Conservation (phyloP, 1,284 basidiomycete species). For the Papiliotrema terrestris region DNA sequence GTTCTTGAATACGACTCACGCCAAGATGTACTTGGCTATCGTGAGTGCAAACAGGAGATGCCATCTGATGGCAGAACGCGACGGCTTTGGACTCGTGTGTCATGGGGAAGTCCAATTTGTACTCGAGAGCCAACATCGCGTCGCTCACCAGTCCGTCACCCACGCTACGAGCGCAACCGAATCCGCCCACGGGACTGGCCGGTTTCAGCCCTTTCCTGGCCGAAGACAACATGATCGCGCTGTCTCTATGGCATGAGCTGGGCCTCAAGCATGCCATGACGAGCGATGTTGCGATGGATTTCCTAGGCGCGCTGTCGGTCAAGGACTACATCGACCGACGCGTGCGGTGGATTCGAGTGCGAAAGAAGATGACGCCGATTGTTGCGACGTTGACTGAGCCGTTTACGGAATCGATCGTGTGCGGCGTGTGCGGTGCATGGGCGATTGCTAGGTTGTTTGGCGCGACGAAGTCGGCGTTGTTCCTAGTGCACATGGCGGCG, state of each 20-base stretch:
- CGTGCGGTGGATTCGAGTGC: slow-evolving; percentile 88
- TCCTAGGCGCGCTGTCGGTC: slow-evolving; percentile 80
- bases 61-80: slow-evolving; percentile 41
- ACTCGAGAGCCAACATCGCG: slow-evolving; percentile 72
- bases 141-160: slow-evolving; percentile 39
- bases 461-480: slow-evolving; percentile 60
- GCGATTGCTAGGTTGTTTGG: slow-evolving; percentile 59
- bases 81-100: slow-evolving; percentile 89
- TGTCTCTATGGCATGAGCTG: slow-evolving; percentile 85
- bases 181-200: slow-evolving; percentile 56
- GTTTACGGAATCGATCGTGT: slow-evolving; percentile 76
- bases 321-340: slow-evolving; percentile 77
- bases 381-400: slow-evolving; percentile 81
- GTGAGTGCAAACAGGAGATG: slow-evolving; percentile 25
- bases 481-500: slow-evolving; percentile 67
- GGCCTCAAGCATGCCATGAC: slow-evolving; percentile 79
- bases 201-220: slow-evolving; percentile 83
- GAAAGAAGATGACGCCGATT: slow-evolving; percentile 79
- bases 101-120: slow-evolving; percentile 94
- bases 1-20: slow-evolving; percentile 95
- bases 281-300: slow-evolving; percentile 80
- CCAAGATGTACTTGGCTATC: slow-evolving; percentile 98
- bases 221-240: slow-evolving; percentile 93
- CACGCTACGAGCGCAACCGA: slow-evolving; percentile 22
- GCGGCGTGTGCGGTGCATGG: slow-evolving; percentile 62